phyloP scores from a whole-genome alignment of 768 basidiomycete species.

The Phylloporus arenicola region DNA sequence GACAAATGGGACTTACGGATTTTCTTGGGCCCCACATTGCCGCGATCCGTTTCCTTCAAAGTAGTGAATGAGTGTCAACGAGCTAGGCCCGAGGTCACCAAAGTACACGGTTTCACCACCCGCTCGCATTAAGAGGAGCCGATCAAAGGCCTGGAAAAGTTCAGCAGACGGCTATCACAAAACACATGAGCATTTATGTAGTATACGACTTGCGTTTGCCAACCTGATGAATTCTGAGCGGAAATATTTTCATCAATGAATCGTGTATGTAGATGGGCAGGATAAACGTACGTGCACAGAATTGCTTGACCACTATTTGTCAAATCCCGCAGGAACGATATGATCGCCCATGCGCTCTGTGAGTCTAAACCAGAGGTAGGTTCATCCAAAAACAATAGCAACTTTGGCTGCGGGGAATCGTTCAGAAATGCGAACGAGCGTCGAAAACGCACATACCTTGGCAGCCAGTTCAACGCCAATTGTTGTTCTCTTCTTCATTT shows the following conservation, averaged over 20 bases:
- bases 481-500: slow-evolving; percentile 75
- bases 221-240: slow-evolving; percentile 39
- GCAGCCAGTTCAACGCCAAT: slow-evolving; percentile 87
- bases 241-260: neutral
- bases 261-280: neutral
- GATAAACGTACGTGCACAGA: slow-evolving; percentile 69
- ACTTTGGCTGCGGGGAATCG: slow-evolving; percentile 46
- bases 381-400: slow-evolving; percentile 84
- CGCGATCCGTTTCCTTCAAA: slow-evolving; percentile 68
- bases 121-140: slow-evolving; percentile 66
- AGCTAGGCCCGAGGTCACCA: slow-evolving; percentile 61
- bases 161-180: slow-evolving; percentile 65
- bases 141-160: slow-evolving; percentile 77
- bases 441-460: slow-evolving; percentile 35
- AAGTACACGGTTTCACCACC: slow-evolving; percentile 71
- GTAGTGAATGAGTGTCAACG: slow-evolving; percentile 63
- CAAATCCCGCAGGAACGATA: slow-evolving; percentile 67
- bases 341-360: slow-evolving; percentile 81
- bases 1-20: slow-evolving; percentile 48
- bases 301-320: slow-evolving; percentile 83
- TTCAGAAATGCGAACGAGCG: neutral
- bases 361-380: slow-evolving; percentile 87
- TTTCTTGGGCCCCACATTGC: slow-evolving; percentile 58
- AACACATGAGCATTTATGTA: slow-evolving; percentile 1
- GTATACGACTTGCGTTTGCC: neutral